Base-by-base conservation (phyloP, 306 rosid species). In the Amphicarpaea edgeworthii region DNA sequence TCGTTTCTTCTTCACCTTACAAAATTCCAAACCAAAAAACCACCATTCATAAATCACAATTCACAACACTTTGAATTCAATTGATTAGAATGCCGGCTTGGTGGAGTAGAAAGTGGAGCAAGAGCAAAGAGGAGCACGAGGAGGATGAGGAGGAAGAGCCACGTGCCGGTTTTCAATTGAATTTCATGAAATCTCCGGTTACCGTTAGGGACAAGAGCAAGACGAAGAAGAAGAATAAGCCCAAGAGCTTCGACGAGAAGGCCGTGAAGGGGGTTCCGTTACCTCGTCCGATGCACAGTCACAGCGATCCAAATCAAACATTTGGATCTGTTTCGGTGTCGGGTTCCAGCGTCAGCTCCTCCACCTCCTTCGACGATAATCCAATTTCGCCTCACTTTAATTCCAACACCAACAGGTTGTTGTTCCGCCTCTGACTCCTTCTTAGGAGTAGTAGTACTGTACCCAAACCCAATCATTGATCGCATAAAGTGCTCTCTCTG, bases 291-390 rank as follows among this genome's bases (percentile, higher is more conserved):
- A 11, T 45, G 14, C 59, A 68, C 17, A 10, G 14, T 60, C 28
- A 55, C 40, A 70, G 63, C 59, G 98, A 93, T 81, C 94, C 82
- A 19, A 87, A 73, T 49, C 59, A 53, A 20, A 3, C 59, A 2
- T 65, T 76, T 16, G 96, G 93, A 90, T 94, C 87, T 71, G 85
- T 73, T 40, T 86, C 92, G 3, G 71, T 50, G 3, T 92, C 98
- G 26, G 81, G 85, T 47, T 95, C 98, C 2, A 92, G 96, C 84
- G 79, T 83, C 8, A 95, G 91, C 69, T 95, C 98, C 14, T 86
- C 93, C 40, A 84, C 89, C 37, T 91, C 96, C 3, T 90, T 71
- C 5, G 97, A 92, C 8, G 97, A 92, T 28, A 92, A 86, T 41
- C 87, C 69, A 24, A 60, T 84, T 77, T 83, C 81, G 28, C 87